phyloP scores from a whole-genome alignment of 805 yeast genomes.

The Barnettozyma pratensis region DNA sequence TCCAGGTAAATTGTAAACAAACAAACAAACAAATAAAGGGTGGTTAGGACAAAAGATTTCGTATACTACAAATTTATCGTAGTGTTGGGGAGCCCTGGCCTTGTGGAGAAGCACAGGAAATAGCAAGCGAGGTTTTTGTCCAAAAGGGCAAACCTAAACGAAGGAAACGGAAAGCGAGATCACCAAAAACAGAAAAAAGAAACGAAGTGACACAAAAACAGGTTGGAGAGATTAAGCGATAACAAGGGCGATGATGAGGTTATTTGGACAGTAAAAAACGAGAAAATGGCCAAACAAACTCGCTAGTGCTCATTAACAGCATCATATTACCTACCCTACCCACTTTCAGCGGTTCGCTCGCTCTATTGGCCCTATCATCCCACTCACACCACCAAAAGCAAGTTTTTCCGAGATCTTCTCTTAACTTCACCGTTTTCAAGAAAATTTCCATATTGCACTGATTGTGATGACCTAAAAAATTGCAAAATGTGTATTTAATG shows the following conservation, averaged over 20 bases:
- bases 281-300: neutral
- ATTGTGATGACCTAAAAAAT: too few relatives aligned
- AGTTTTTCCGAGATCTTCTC: conserved; percentile 6
- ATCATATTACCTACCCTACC: neutral
- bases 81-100: too few relatives aligned
- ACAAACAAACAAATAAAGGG: too few relatives aligned
- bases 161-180: neutral
- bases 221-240: neutral
- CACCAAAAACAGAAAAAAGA: neutral
- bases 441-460: neutral
- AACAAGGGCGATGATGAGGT: neutral
- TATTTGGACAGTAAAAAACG: neutral
- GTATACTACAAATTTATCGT: too few relatives aligned
- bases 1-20: too few relatives aligned
- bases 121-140: too few relatives aligned
- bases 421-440: neutral
- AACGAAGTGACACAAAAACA: neutral
- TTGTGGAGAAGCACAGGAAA: too few relatives aligned
- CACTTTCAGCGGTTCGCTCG: neutral
- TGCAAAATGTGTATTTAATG: too few relatives aligned
- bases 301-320: neutral
- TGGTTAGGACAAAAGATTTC: too few relatives aligned
- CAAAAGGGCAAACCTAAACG: neutral
- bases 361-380: neutral
- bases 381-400: neutral